Evolutionary conservation across 768 basidiomycete species (phyloP).

Genomic region (Ephemerocybe angulata): DNA sequence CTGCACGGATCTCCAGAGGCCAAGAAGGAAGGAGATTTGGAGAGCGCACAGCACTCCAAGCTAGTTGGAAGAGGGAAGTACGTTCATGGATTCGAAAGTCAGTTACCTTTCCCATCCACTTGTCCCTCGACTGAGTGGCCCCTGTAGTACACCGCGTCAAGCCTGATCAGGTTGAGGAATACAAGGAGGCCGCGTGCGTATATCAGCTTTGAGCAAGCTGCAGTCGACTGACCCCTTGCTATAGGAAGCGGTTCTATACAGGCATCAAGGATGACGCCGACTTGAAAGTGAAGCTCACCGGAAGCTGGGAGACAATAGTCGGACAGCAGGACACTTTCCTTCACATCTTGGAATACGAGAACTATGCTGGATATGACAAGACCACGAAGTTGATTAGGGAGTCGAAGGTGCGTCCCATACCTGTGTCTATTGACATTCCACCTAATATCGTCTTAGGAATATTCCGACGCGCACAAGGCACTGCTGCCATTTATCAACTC

Average conservation of each 20-base stretch:
- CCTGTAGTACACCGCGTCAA: slow-evolving; percentile 77
- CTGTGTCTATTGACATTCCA: not conserved
- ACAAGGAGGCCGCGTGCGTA: slow-evolving; percentile 84
- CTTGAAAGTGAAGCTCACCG: slow-evolving; percentile 83
- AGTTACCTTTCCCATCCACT: slow-evolving; percentile 19
- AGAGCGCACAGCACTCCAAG: slow-evolving; percentile 78
- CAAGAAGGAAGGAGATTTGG: slow-evolving; percentile 74
- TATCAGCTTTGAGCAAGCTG: not conserved
- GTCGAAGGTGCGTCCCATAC: slow-evolving; percentile 52
- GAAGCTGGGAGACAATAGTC: slow-evolving; percentile 88
- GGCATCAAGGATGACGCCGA: slow-evolving; percentile 71
- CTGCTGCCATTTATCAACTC: slow-evolving; percentile 76
- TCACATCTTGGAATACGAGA: slow-evolving; percentile 89
- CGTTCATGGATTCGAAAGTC: slow-evolving; percentile 86
- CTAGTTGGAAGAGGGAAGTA: slow-evolving; percentile 93
- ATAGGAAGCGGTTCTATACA: slow-evolving; percentile 79
- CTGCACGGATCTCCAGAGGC: slow-evolving; percentile 94
- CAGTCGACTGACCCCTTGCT: slow-evolving; percentile 5
- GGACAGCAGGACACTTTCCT: slow-evolving; percentile 86
- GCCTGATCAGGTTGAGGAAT: slow-evolving; percentile 75
- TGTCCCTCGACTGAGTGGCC: slow-evolving; percentile 7
- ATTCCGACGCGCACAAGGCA: slow-evolving; percentile 61
- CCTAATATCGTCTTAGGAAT: slow-evolving; percentile 34
- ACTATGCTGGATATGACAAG: slow-evolving; percentile 85
- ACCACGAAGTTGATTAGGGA: slow-evolving; percentile 57